Percentiles rank a stretch among this genome's conserved stretches.
phyloP scores from a whole-genome alignment of 306 rosid genomes.

The Cucurbita moschata region DNA sequence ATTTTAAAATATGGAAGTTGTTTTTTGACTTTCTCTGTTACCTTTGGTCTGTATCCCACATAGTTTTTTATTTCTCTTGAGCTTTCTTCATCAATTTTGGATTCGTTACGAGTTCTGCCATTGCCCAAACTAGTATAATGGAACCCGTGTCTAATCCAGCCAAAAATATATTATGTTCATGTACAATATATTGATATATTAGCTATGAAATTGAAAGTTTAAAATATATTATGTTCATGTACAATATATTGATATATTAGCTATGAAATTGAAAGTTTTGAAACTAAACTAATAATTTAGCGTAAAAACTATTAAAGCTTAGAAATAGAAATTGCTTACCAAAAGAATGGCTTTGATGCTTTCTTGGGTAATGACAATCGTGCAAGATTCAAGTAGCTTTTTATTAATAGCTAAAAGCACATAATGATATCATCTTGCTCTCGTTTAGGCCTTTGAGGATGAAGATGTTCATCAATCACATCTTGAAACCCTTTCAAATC shows the following conservation, averaged over 20 bases:
- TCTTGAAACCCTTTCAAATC: constrained; percentile 22
- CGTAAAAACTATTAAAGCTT: background rate
- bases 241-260: background rate
- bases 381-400: background rate
- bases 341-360: constrained; percentile 29
- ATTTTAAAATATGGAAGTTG: constrained; percentile 22
- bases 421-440: constrained; percentile 16
- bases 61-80: constrained; percentile 23
- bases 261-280: too few relatives aligned
- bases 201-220: too few relatives aligned
- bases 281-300: too few relatives aligned
- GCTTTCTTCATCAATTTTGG: constrained; percentile 25
- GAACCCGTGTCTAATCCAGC: background rate
- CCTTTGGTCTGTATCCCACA: constrained; percentile 7
- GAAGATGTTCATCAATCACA: constrained; percentile 18
- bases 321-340: constrained; percentile 1
- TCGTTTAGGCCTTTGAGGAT: background rate
- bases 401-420: constrained; percentile 10
- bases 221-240: too few relatives aligned
- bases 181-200: background rate
- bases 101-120: constrained; percentile 22
- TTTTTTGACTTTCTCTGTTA: constrained; percentile 13
- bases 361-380: background rate
- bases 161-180: background rate
- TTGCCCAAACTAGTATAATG: constrained; percentile 21